These are phyloP conservation scores for Ophiostoma fasciatum DNA, from an alignment of 2,329 filamentous ascomycete species.

Conservation along the genomic window DNA sequence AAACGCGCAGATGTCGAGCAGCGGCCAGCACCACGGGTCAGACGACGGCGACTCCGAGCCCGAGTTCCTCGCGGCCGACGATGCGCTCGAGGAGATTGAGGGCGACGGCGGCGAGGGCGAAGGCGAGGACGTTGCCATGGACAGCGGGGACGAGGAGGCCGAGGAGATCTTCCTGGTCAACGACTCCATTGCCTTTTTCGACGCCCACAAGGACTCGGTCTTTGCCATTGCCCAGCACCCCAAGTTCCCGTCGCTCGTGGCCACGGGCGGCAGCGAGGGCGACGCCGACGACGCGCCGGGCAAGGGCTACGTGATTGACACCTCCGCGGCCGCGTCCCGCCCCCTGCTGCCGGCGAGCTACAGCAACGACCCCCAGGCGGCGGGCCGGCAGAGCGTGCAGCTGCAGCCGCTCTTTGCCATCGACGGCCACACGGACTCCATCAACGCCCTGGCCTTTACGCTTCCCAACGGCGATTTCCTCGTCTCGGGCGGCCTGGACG, in stretches of 20 bases:
- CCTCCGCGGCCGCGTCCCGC: conserved; percentile 42
- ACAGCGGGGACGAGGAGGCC: conserved; percentile 26
- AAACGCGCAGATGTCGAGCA: conserved; percentile 1
- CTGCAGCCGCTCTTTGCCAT: conserved; percentile 56
- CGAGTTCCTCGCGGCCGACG: conserved; percentile 61
- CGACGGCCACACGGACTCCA: conserved; percentile 82
- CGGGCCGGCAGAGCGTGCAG: conserved; percentile 30
- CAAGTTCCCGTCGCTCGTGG: conserved; percentile 57
- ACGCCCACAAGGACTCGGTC: conserved; percentile 76
- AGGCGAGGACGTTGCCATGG: conserved; percentile 29
- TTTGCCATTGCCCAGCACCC: conserved; percentile 95
- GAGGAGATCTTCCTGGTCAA: conserved; percentile 73
- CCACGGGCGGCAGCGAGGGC: conserved; percentile 65
- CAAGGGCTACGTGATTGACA: conserved; percentile 74
- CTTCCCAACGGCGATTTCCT: conserved; percentile 70
- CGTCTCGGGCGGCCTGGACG: conserved; percentile 78
- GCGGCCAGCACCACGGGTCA: conserved; percentile 21
- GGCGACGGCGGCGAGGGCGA: conserved; percentile 43
- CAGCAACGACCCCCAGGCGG: conserved; percentile 47
- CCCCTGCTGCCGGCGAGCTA: conserved; percentile 67
- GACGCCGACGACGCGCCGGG: conserved; percentile 49
- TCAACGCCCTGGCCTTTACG: conserved; percentile 78
- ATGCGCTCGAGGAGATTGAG: conserved; percentile 63
- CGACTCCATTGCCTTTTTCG: conserved; percentile 87
- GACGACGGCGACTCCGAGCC: conserved; percentile 36